Evolutionary conservation across 1,139 yeast genomes (phyloP), one percentile per base, ranked within the genome.

Genomic region (Debaryomycetaceae sp.): DNA sequence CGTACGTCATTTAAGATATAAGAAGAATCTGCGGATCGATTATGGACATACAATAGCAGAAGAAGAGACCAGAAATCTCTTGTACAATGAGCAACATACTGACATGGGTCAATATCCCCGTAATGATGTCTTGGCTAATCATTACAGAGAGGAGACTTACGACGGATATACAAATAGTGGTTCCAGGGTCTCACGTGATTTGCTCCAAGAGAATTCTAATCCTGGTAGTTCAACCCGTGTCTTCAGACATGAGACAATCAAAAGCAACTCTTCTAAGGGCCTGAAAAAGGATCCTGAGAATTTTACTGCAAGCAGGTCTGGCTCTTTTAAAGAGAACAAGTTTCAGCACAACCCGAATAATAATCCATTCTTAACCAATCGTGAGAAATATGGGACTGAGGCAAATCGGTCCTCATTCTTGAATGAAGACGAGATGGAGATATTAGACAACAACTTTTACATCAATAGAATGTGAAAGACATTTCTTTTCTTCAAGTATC

Each of bases 371-470:
- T 44, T 48, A 11, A 38, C 29, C 6, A 34, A 29, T 37, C 37
- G 34, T n/a, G 23, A 33, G 34, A 27, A 37, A 14, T 29, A 31
- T 8, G 38, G 24, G 24, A 43, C 41, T 24, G 20, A 40, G 22
- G 40, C 45, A 14, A 27, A 33, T 8, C 40, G 53, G 39, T 43
- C 49, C 7, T 66, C 72, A 3, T 45, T 59, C 29, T 56, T 68
- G 43, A 61, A 61, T 40, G 66, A 65, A 4, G 65, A 62, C 8
- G 72, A 68, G 42, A 53, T 63, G 45, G 54, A 57, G 37, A 55
- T 58, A 29, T 54, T 66, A 49, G 66, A 66, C 40, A 49, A 48
- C 37, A 59, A 53, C 40, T 48, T 56, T 39, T 55, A 49, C 38
- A 48, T 56, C 37, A 54, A 57, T 41, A 50, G 38, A 34, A 27